Conservation (phyloP, 805 yeast species). For the Debaryomyces tyrocola region DNA sequence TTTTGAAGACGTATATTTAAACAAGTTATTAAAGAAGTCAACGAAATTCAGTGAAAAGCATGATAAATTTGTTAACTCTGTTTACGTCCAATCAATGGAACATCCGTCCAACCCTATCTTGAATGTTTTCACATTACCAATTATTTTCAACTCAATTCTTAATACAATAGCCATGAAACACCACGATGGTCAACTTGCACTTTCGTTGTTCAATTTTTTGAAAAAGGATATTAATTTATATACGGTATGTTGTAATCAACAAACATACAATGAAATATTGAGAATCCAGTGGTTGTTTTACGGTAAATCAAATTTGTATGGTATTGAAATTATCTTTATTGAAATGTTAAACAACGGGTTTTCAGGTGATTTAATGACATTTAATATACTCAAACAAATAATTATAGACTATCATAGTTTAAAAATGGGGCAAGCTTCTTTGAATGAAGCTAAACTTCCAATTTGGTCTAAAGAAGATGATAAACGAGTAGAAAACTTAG, state of each 20-base stretch:
- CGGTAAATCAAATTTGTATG: constrained; percentile 36
- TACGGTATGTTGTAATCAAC: constrained; percentile 38
- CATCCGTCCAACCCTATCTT: constrained; percentile 25
- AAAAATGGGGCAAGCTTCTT: constrained; percentile 27
- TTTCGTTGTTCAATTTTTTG: constrained; percentile 34
- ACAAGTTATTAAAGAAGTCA: constrained; percentile 5
- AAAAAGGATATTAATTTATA: constrained; percentile 33
- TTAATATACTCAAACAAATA: constrained; percentile 33
- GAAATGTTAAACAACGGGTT: constrained; percentile 46
- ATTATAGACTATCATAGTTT: constrained; percentile 33
- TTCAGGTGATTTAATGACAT: constrained; percentile 35
- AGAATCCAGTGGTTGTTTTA: constrained; percentile 36
- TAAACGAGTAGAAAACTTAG: constrained; percentile 24
- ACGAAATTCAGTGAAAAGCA: constrained; percentile 15
- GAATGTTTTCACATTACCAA: constrained; percentile 36
- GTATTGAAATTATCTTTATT: constrained; percentile 30
- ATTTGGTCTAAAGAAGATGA: constrained; percentile 41
- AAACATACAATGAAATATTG: constrained; percentile 40
- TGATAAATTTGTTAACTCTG: constrained; percentile 15
- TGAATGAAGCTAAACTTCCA: constrained; percentile 23
- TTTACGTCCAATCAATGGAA: constrained; percentile 12
- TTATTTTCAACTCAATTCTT: constrained; percentile 32
- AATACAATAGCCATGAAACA: constrained; percentile 21
- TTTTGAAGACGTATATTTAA: constrained; percentile 7
- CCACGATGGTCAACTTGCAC: constrained; percentile 36